Evolutionary conservation across 805 yeast genomes (phyloP).

Genomic region (Saturnispora galanensis): DNA sequence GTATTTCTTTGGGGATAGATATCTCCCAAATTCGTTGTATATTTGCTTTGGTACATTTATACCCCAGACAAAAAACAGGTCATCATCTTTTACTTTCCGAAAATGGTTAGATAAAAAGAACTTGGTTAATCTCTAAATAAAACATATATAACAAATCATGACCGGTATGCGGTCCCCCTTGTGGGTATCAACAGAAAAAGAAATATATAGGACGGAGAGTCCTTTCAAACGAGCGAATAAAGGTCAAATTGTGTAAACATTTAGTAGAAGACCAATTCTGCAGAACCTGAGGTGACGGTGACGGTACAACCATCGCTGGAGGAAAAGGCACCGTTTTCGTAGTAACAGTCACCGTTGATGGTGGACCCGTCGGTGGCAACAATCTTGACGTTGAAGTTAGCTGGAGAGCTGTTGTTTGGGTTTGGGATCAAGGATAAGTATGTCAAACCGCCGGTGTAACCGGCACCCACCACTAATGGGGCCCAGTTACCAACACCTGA

Average conservation of each 20-base stretch:
- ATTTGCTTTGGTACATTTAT: conserved; percentile 5
- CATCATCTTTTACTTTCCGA: background rate
- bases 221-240: too few relatives aligned
- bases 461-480: conserved; percentile 71
- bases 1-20: conserved; percentile 33
- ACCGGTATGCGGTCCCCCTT: too few relatives aligned
- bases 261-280: conserved; percentile 67
- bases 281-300: conserved; percentile 75
- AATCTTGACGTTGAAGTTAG: conserved; percentile 70
- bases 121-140: background rate
- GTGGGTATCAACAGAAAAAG: background rate
- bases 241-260: background rate
- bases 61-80: background rate
- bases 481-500: conserved; percentile 72
- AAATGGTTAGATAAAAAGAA: background rate
- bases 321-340: conserved; percentile 67
- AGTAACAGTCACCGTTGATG: conserved; percentile 67
- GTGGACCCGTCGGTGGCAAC: conserved; percentile 58
- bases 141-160: background rate
- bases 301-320: conserved; percentile 89
- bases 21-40: background rate
- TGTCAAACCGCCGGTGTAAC: conserved; percentile 46
- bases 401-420: conserved; percentile 51
- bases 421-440: conserved; percentile 70
- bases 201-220: background rate